These are phyloP conservation scores for Xylariales sp. DNA, from an alignment of 2,329 filamentous ascomycete species.

Conservation along the genomic window DNA sequence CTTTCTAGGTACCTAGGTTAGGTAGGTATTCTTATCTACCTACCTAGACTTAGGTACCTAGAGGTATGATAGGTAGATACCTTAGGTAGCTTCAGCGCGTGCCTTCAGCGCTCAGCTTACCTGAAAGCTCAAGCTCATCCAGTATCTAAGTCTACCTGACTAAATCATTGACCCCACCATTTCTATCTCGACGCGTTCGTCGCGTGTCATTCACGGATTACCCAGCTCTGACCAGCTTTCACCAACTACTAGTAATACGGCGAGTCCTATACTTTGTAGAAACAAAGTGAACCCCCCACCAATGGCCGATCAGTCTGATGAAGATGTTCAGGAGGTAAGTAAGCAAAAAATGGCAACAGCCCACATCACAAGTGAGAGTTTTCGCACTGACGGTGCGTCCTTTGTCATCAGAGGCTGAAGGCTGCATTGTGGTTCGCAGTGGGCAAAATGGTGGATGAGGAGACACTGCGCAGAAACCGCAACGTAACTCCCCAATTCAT, in stretches of 20 bases:
- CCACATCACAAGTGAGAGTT: background rate
- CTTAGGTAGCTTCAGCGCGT: too few relatives aligned
- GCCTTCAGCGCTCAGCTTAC: background rate
- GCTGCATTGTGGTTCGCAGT: conserved; percentile 86
- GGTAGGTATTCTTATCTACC: too few relatives aligned
- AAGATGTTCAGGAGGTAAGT: conserved; percentile 50
- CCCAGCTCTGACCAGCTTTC: conserved; percentile 1
- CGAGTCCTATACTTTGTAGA: background rate
- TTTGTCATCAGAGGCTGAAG: conserved; percentile 74
- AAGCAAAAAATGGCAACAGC: background rate
- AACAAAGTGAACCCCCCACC: background rate
- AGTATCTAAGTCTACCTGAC: background rate
- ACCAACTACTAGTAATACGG: background rate
- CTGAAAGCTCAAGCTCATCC: too few relatives aligned
- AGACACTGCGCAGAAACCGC: conserved; percentile 76
- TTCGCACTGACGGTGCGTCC: conserved; percentile 13
- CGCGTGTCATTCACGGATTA: too few relatives aligned
- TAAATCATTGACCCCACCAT: conserved; percentile 3
- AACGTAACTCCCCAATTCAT: conserved; percentile 96
- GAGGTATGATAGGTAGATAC: too few relatives aligned
- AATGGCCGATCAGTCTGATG: conserved; percentile 51
- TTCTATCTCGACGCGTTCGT: too few relatives aligned
- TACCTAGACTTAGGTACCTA: background rate
- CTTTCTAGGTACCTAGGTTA: background rate
- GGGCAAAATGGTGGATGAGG: conserved; percentile 89